These are phyloP conservation scores for sunflower (Helianthus annuus) DNA, from an alignment of 129 eudicot genomes.

Conservation along the genomic window HanXRQr2.0-SUNRISE NC_035439.2:91511333-91511832, in stretches of 20 bases:
- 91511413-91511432: neutral
- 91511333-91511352: slow-evolving; percentile 92
- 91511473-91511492: neutral
- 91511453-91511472: neutral
- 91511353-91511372: slow-evolving; percentile 63
- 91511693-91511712: no score
- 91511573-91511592: neutral
- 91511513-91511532: neutral
- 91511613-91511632: neutral
- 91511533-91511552: neutral
- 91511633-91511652: neutral
- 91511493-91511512: neutral
- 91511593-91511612: neutral
- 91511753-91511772: neutral
- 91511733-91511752: neutral
- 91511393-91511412: slow-evolving; percentile 3
- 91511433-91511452: slow-evolving; percentile 6
- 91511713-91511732: neutral
- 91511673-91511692: neutral
- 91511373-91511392: slow-evolving; percentile 43
- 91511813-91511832: neutral
- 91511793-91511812: slow-evolving; percentile 1
- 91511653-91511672: neutral
- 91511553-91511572: neutral
- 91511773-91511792: neutral